A percentile compares a stretch with the other conserved stretches of the same genome.
Evolutionary conservation across 1,284 basidiomycete species (phyloP).

Genomic region (Peniophora sp.): DNA sequence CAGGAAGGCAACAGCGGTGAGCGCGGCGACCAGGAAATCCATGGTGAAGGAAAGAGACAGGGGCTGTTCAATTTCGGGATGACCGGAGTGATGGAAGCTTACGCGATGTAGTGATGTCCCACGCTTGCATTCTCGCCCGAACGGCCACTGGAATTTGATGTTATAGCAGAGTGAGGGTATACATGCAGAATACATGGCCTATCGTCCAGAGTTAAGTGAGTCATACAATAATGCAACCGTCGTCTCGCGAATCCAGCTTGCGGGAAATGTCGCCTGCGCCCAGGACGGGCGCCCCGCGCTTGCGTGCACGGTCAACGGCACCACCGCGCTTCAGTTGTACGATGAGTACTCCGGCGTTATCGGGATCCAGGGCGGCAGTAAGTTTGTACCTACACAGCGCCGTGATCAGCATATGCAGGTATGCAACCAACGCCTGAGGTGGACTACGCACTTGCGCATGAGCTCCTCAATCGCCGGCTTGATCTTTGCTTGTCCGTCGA

Average conservation of each 20-base stretch:
- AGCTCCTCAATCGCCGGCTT: slow-evolving; percentile 90
- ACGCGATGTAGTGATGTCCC: too few species aligned
- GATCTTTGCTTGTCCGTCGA: slow-evolving; percentile 76
- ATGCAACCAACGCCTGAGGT: not conserved
- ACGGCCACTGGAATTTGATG: too few species aligned
- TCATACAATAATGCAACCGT: slow-evolving; percentile 69
- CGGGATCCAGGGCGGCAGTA: slow-evolving; percentile 70
- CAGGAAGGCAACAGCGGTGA: too few species aligned
- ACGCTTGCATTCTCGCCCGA: too few species aligned
- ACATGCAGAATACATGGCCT: too few species aligned
- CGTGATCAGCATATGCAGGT: not conserved
- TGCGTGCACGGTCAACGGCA: slow-evolving; percentile 12
- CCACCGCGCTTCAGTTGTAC: slow-evolving; percentile 54
- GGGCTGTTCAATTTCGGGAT: too few species aligned
- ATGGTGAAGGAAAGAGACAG: too few species aligned
- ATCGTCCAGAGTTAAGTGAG: too few species aligned
- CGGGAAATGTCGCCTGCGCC: slow-evolving; percentile 53
- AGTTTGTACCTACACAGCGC: slow-evolving; percentile 58
- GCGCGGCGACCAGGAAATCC: too few species aligned
- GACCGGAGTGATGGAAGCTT: too few species aligned
- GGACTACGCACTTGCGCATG: slow-evolving; percentile 60
- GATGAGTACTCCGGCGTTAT: slow-evolving; percentile 82
- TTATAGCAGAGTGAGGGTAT: too few species aligned
- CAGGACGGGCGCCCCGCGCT: slow-evolving; percentile 34
- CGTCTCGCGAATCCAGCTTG: slow-evolving; percentile 36